Evolutionary conservation across 2,329 filamentous ascomycete species (phyloP).

Genomic region (Fusarium sp.): DNA sequence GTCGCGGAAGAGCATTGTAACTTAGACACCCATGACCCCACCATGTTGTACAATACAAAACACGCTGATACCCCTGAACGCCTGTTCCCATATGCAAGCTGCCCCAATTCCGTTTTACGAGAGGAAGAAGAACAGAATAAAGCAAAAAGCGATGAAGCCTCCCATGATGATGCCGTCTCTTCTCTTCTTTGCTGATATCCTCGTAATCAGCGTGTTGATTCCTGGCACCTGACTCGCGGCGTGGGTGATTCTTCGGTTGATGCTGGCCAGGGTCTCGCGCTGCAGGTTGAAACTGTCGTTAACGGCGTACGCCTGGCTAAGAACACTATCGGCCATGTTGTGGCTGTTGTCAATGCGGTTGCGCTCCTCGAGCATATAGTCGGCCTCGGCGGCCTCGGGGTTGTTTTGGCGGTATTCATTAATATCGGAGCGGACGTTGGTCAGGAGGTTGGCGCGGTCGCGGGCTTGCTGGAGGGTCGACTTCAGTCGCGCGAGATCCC

Average conservation of each 20-base stretch:
- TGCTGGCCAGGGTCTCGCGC: constrained; percentile 86
- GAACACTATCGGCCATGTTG: constrained; percentile 87
- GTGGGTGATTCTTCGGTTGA: constrained; percentile 89
- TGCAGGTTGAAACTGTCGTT: constrained; percentile 92
- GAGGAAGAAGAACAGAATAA: constrained; percentile 84
- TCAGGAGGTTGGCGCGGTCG: constrained; percentile 89
- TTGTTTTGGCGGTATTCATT: constrained; percentile 87
- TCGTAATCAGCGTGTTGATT: constrained; percentile 89
- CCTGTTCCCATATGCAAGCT: constrained; percentile 44
- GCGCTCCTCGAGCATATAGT: constrained; percentile 97
- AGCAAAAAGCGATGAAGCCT: constrained; percentile 90
- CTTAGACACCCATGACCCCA: constrained; percentile 42
- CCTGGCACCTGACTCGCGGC: constrained; percentile 94
- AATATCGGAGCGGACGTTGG: constrained; percentile 92
- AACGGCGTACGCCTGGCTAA: constrained; percentile 96
- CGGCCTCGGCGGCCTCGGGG: constrained; percentile 85
- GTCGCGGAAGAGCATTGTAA: constrained; percentile 37
- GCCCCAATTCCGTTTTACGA: constrained; percentile 57
- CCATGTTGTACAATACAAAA: constrained; percentile 49
- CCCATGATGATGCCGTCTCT: constrained; percentile 96
- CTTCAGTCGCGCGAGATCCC: constrained; percentile 82
- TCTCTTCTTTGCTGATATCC: constrained; percentile 94
- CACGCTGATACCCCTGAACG: constrained; percentile 55
- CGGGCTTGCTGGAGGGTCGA: constrained; percentile 81
- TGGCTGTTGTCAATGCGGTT: constrained; percentile 88